These are phyloP conservation scores for Cyclanthera cordifolia DNA, from an alignment of 306 rosid genomes.

Conservation along the genomic window DNA sequence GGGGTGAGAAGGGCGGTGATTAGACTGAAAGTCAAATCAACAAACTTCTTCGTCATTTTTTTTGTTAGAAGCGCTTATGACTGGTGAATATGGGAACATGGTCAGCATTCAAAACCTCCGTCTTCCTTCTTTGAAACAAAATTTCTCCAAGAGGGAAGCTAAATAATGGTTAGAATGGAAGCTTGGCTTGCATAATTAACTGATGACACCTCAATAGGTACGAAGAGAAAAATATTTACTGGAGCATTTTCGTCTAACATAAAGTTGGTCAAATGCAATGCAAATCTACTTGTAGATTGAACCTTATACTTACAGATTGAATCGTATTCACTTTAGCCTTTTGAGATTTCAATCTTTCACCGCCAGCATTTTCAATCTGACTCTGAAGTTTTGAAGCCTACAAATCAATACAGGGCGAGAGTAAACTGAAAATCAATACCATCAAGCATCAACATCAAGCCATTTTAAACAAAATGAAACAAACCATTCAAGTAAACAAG, in stretches of 20 bases:
- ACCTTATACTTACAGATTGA: conserved; percentile 89
- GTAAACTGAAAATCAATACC: neutral
- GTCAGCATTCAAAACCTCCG: no score
- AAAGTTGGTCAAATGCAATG: neutral
- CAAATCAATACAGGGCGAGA: neutral
- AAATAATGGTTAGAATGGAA: no score
- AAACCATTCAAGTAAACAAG: neutral
- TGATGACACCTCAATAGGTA: conserved; percentile 50
- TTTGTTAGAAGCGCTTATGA: no score
- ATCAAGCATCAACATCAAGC: neutral
- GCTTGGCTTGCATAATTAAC: no score
- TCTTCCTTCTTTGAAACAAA: no score
- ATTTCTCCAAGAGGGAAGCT: no score
- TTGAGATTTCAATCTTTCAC: conserved; percentile 66
- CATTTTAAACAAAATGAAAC: neutral
- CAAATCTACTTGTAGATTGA: no score
- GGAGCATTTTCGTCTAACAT: neutral
- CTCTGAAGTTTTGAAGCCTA: conserved; percentile 74
- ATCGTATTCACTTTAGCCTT: conserved; percentile 68
- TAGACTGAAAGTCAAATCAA: no score
- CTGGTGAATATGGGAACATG: no score
- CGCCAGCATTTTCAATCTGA: conserved; percentile 82
- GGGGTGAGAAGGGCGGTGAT: no score
- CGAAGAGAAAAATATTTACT: neutral
- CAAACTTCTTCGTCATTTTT: no score